Evolutionary conservation across 169 alveolate genomes (phyloP).

Genomic region (Ichthyophthirius multifiliis): DNA sequence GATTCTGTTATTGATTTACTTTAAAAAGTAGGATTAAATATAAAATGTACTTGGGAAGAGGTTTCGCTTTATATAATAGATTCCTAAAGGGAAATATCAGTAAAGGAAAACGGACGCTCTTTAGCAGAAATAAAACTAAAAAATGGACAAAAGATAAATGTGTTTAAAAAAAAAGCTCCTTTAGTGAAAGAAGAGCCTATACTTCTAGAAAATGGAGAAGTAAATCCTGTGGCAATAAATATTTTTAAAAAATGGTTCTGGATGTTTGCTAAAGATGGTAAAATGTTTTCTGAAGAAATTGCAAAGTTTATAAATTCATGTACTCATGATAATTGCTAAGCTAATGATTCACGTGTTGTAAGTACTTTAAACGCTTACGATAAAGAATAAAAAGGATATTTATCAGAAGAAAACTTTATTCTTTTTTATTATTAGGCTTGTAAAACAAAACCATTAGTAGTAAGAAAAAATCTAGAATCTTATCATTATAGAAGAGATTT

Average conservation of each 20-base stretch:
- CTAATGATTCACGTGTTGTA: slow-evolving; percentile 43
- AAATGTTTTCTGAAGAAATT: slow-evolving; percentile 59
- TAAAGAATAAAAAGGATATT: slow-evolving; percentile 30
- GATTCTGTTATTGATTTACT: slow-evolving; percentile 52
- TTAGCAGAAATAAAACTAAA: not conserved
- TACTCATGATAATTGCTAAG: slow-evolving; percentile 58
- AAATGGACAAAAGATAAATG: not conserved
- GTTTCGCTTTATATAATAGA: slow-evolving; percentile 20
- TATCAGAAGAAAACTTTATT: slow-evolving; percentile 48
- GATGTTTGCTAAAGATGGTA: slow-evolving; percentile 56
- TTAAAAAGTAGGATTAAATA: not conserved
- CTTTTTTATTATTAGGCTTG: slow-evolving; percentile 60
- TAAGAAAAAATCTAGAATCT: slow-evolving; percentile 70
- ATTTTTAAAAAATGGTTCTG: slow-evolving; percentile 68
- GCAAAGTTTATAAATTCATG: slow-evolving; percentile 58
- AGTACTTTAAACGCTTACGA: slow-evolving; percentile 36
- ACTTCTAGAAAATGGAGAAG: not conserved
- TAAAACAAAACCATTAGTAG: slow-evolving; percentile 50
- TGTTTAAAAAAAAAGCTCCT: not conserved
- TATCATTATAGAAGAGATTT: slow-evolving; percentile 76
- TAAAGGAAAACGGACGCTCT: slow-evolving; percentile 60
- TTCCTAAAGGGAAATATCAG: slow-evolving; percentile 50
- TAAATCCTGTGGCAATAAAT: not conserved
- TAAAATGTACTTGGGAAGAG: not conserved
- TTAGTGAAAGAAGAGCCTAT: not conserved